Percentiles rank a stretch among this genome's conserved stretches.
Evolutionary conservation across 345 rosid genomes (phyloP).

Genomic region (Diplotaxis tenuifolia): DNA sequence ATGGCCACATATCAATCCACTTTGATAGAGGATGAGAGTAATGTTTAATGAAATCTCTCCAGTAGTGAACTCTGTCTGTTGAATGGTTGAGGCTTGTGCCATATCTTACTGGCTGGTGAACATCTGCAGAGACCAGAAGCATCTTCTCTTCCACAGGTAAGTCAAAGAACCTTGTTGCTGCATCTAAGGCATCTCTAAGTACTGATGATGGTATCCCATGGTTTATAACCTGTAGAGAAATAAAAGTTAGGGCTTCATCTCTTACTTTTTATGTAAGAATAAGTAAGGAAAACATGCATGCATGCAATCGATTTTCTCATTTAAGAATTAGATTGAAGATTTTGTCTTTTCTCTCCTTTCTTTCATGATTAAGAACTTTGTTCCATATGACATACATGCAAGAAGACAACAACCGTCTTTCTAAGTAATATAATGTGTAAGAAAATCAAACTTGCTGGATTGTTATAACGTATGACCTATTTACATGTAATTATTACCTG

Average conservation of each 20-base stretch:
- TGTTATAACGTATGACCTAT: not conserved
- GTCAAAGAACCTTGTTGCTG: slow-evolving; percentile 52
- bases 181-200: slow-evolving; percentile 44
- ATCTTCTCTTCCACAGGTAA: slow-evolving; percentile 56
- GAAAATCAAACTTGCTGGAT: not conserved
- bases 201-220: slow-evolving; percentile 45
- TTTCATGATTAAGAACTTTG: slow-evolving; percentile 9
- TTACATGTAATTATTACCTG: slow-evolving; percentile 29
- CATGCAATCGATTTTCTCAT: slow-evolving; percentile 24
- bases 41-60: slow-evolving; percentile 71
- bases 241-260: slow-evolving; percentile 16
- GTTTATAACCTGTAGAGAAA: slow-evolving; percentile 45
- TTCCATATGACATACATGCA: slow-evolving; percentile 30
- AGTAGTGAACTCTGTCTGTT: slow-evolving; percentile 49
- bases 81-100: slow-evolving; percentile 61
- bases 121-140: slow-evolving; percentile 44
- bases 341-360: slow-evolving; percentile 22
- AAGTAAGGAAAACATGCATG: slow-evolving; percentile 18
- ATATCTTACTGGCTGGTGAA: slow-evolving; percentile 55
- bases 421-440: not conserved
- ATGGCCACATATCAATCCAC: slow-evolving; percentile 65
- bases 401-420: slow-evolving; percentile 35
- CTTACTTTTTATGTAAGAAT: not conserved
- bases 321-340: slow-evolving; percentile 33
- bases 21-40: slow-evolving; percentile 58